Conservation (phyloP, 208 protist species). For the Crithidia mellificae region DNA sequence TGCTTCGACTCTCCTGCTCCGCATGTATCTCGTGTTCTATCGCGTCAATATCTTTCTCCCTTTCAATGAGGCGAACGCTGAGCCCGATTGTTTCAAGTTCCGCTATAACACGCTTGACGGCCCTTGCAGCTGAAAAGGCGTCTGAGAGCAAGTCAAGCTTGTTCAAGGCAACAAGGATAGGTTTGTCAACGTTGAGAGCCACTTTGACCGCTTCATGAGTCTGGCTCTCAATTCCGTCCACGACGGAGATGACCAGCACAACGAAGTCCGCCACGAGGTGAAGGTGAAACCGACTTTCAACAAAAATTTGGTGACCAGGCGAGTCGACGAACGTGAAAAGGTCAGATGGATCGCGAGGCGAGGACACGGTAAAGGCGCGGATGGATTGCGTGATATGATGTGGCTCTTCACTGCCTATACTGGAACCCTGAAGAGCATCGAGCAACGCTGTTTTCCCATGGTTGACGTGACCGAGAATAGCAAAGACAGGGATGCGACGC, state of each 20-base stretch:
- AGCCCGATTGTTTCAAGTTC: conserved; percentile 69
- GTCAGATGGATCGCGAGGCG: conserved; percentile 9
- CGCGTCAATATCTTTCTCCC: conserved; percentile 38
- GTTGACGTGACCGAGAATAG: conserved; percentile 81
- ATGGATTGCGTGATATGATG: conserved; percentile 82
- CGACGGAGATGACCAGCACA: conserved; percentile 80
- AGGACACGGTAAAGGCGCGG: conserved; percentile 64
- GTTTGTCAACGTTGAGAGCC: conserved; percentile 82
- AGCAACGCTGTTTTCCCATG: conserved; percentile 92
- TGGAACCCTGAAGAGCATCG: conserved; percentile 67
- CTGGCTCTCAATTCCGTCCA: conserved; percentile 81
- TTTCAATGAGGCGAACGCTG: conserved; percentile 62
- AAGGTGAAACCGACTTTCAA: conserved; percentile 78
- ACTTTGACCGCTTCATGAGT: conserved; percentile 87
- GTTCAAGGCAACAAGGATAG: conserved; percentile 85
- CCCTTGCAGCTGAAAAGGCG: conserved; percentile 38
- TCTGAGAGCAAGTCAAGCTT: conserved; percentile 87
- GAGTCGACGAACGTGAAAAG: conserved; percentile 90
- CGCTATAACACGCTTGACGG: conserved; percentile 42
- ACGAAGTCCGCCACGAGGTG: conserved; percentile 70
- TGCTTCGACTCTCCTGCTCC: not conserved
- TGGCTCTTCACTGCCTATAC: conserved; percentile 55
- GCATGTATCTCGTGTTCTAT: conserved; percentile 7
- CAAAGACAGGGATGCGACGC: conserved; percentile 71
- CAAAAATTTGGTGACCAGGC: conserved; percentile 86